phyloP scores from a whole-genome alignment of 2,329 filamentous ascomycete genomes.

The Aspergillus latus region DNA sequence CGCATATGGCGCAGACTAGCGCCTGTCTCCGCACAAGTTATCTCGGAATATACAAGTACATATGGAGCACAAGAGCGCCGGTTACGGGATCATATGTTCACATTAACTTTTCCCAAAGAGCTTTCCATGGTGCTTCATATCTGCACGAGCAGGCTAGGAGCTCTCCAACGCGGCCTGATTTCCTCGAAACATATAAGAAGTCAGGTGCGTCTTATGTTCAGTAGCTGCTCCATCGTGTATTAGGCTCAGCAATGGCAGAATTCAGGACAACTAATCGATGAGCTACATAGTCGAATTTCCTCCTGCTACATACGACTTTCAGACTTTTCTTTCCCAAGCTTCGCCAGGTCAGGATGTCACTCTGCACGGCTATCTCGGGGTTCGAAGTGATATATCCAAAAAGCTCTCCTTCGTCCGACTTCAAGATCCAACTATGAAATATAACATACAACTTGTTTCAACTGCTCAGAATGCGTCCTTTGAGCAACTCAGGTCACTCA shows the following conservation, averaged over 20 bases:
- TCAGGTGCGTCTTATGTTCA: slow-evolving; percentile 40
- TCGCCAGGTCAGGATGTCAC: slow-evolving; percentile 47
- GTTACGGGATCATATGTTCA: slow-evolving; percentile 9
- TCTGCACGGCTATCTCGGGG: slow-evolving; percentile 71
- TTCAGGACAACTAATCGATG: slow-evolving; percentile 3
- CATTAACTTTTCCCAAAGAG: slow-evolving; percentile 9
- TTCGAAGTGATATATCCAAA: slow-evolving; percentile 65
- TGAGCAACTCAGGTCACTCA: slow-evolving; percentile 46
- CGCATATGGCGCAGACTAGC: slow-evolving; percentile 25
- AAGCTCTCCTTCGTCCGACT: slow-evolving; percentile 70
- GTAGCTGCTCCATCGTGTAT: background rate
- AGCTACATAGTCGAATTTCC: slow-evolving; percentile 49
- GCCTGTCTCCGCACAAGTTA: slow-evolving; percentile 36
- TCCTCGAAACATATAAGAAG: slow-evolving; percentile 48
- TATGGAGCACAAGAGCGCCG: slow-evolving; percentile 26
- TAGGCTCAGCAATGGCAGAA: background rate
- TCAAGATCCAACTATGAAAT: slow-evolving; percentile 44
- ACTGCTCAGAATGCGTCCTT: slow-evolving; percentile 39
- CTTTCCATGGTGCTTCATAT: slow-evolving; percentile 26
- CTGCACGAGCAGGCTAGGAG: slow-evolving; percentile 22
- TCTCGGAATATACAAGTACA: slow-evolving; percentile 40
- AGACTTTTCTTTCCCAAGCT: slow-evolving; percentile 33
- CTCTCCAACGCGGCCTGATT: slow-evolving; percentile 21
- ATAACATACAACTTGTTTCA: slow-evolving; percentile 53
- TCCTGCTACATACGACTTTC: slow-evolving; percentile 43